Conservation (phyloP, 2,329 filamentous ascomycete genomes). For the Alternaria hordeiaustralica region DNA sequence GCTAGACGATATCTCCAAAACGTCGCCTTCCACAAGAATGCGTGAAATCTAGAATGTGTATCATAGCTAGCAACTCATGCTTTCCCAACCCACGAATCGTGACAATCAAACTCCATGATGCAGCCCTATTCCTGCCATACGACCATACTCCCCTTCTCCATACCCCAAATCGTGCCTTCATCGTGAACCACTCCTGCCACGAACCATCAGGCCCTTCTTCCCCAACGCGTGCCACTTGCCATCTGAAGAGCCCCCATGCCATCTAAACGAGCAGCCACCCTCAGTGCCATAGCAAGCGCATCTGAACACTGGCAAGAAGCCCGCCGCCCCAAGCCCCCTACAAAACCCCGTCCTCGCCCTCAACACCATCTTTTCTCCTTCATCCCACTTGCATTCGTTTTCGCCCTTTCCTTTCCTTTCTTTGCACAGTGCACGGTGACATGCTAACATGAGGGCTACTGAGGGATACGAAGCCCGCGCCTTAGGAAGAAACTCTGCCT, state of each 20-base stretch:
- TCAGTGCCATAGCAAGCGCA: neutral
- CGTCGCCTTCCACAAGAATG: neutral
- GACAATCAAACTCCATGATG: neutral
- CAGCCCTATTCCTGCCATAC: neutral
- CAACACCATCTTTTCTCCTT: neutral
- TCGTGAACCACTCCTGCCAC: neutral
- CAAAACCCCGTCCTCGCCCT: neutral
- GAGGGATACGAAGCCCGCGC: neutral
- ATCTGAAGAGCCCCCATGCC: neutral
- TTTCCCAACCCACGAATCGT: accelerated
- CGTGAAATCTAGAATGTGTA: neutral
- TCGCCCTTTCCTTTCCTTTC: neutral
- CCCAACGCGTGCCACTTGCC: neutral
- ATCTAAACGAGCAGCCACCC: neutral
- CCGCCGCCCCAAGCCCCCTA: neutral
- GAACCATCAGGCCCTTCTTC: neutral
- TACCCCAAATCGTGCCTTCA: neutral
- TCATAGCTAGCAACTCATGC: neutral
- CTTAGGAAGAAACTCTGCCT: too few relatives aligned
- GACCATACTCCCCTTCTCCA: neutral
- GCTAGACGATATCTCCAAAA: neutral
- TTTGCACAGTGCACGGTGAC: neutral
- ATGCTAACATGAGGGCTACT: neutral
- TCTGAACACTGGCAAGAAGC: neutral
- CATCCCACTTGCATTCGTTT: neutral